Base-by-base conservation (phyloP, 106 monocot species). In the Dioscorea alata region DNA sequence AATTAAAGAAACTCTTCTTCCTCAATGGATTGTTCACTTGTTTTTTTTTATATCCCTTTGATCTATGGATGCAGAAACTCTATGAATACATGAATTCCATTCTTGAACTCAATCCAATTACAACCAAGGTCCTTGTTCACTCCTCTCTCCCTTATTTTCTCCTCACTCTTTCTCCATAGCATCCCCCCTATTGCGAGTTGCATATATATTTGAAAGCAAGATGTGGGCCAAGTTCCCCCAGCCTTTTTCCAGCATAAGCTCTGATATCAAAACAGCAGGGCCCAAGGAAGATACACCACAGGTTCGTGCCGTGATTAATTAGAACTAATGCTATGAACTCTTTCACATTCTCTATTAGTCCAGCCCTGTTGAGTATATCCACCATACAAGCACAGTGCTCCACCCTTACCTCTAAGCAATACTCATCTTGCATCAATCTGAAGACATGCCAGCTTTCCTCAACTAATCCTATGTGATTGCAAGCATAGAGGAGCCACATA, bases 361-460 rank as follows among this genome's bases (percentile, higher is more conserved):
- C 87, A 23, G 84, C 77, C 8, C 83, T 73, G 53, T 75, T 77
- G 15, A 90, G 81, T 49, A 84, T 74, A 63, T 90, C 86, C 22
- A 86, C 86, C 86, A 86, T 86, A 72, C 90, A 90, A 28, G 86
- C 81, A 70, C 81, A 90, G 69, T 90, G 90, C 52, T 86, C 90
- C 33, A 84, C 57, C 50, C 35, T 60, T 4, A 84, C 86, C 13
- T 12, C 62, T 68, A 90, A 60, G 21, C 72, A 73, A 62, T 90
- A 59, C 17, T 74, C 73, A 49, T 49, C 52, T 13, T 58, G 33
- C 90, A 90, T 90, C 13, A 74, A 77, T 42, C 61, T 82, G 53
- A 90, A 86, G 73, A 78, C 76, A 67, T 23, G 15, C 90, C 90
- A 90, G 20, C 83, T 86, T 74, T 73, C 83, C 13, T 86, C 81